These are phyloP conservation scores for Trichophyton mentagrophytes DNA, from an alignment of 2,329 filamentous ascomycete genomes.

Conservation along the genomic window DNA sequence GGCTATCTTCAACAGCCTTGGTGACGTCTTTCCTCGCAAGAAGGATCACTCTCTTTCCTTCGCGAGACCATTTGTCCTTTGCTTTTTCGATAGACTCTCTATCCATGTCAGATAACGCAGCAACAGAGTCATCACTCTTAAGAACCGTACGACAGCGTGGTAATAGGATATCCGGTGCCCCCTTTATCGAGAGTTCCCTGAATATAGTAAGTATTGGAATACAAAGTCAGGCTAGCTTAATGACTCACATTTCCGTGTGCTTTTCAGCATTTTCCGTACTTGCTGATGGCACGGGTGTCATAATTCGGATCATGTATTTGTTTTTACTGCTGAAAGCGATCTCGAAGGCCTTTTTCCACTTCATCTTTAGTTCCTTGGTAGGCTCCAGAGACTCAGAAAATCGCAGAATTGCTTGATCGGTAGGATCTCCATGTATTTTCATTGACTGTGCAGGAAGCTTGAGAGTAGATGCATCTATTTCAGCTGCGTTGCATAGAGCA, in stretches of 20 bases:
- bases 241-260: slow-evolving; percentile 24
- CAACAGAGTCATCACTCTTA: slow-evolving; percentile 41
- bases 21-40: slow-evolving; percentile 49
- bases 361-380: slow-evolving; percentile 46
- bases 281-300: slow-evolving; percentile 25
- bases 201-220: background rate
- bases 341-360: slow-evolving; percentile 55
- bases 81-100: slow-evolving; percentile 41
- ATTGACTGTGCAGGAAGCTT: slow-evolving; percentile 48
- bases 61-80: slow-evolving; percentile 56
- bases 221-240: background rate
- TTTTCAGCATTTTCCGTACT: background rate
- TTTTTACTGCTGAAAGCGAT: slow-evolving; percentile 72
- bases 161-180: slow-evolving; percentile 62
- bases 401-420: slow-evolving; percentile 60
- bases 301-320: slow-evolving; percentile 63
- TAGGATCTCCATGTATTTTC: slow-evolving; percentile 61
- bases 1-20: slow-evolving; percentile 36
- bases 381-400: slow-evolving; percentile 54
- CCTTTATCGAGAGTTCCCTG: slow-evolving; percentile 54
- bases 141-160: slow-evolving; percentile 48
- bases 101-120: slow-evolving; percentile 37
- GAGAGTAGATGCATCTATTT: slow-evolving; percentile 55
- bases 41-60: slow-evolving; percentile 56
- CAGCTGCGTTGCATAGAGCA: slow-evolving; percentile 60